These are phyloP conservation scores for Suillus placidus DNA, from an alignment of 768 basidiomycete genomes.

Conservation along the genomic window DNA sequence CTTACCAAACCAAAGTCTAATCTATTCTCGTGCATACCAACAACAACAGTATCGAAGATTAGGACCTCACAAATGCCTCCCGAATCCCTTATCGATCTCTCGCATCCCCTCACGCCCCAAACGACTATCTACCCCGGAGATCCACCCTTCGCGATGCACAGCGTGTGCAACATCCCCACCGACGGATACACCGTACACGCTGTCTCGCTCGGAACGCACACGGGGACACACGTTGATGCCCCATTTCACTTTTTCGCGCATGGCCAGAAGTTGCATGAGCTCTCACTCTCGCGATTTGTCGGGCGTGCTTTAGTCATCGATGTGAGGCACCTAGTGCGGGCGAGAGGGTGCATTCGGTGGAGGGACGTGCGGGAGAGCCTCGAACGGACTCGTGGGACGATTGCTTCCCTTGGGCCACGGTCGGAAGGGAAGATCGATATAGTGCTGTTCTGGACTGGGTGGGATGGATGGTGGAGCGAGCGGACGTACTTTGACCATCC, in stretches of 20 bases:
- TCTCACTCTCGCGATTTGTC: constrained; percentile 56
- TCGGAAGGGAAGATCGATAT: constrained; percentile 36
- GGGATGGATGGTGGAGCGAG: constrained; percentile 59
- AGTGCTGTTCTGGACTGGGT: constrained; percentile 67
- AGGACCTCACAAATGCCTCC: constrained; percentile 20
- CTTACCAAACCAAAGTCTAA: not conserved
- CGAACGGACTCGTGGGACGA: not conserved
- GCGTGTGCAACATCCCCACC: constrained; percentile 19
- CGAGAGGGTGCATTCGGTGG: constrained; percentile 60
- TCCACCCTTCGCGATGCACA: constrained; percentile 23
- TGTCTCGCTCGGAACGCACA: constrained; percentile 66
- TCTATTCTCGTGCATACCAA: not conserved
- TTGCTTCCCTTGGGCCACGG: constrained; percentile 27
- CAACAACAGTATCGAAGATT: not conserved
- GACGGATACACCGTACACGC: constrained; percentile 31
- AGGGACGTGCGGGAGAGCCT: constrained; percentile 21
- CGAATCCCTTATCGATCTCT: constrained; percentile 27
- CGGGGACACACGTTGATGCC: constrained; percentile 81
- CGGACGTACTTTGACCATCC: constrained; percentile 63
- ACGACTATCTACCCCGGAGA: constrained; percentile 34
- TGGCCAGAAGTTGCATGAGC: constrained; percentile 59
- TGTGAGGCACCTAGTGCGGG: constrained; percentile 43
- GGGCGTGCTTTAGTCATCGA: constrained; percentile 61
- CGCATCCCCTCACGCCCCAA: constrained; percentile 27
- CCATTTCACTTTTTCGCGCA: constrained; percentile 70